A percentile compares a stretch with the other conserved stretches of the same genome.
Evolutionary conservation across 176 grass and related monocot genomes (phyloP).

Genomic region (Oropetium thomaeum): DNA sequence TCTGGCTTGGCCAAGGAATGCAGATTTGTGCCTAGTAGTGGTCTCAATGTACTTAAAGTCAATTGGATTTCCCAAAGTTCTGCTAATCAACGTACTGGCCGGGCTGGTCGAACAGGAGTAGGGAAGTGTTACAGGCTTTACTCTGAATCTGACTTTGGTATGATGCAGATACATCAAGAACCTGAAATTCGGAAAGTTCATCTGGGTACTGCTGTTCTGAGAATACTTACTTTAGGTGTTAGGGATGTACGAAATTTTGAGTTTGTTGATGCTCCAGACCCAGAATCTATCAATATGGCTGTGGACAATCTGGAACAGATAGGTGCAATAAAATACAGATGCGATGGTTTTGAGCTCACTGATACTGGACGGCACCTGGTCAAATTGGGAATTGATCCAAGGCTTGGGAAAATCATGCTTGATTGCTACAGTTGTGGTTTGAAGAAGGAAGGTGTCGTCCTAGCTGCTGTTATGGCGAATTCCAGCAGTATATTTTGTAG

Average conservation of each 20-base stretch:
- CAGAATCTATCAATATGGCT: constrained; percentile 64
- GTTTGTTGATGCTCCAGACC: constrained; percentile 89
- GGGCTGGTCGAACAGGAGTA: constrained; percentile 68
- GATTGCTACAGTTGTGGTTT: constrained; percentile 66
- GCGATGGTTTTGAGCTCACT: constrained; percentile 62
- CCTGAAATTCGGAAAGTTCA: constrained; percentile 95
- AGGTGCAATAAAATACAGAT: constrained; percentile 56
- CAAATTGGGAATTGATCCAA: constrained; percentile 85
- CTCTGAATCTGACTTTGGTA: constrained; percentile 69
- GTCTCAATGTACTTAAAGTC: constrained; percentile 83
- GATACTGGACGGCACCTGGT: constrained; percentile 58
- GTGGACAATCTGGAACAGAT: constrained; percentile 76
- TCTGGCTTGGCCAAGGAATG: constrained; percentile 86
- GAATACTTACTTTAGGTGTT: constrained; percentile 82
- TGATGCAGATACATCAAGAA: constrained; percentile 90
- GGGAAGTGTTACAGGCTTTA: constrained; percentile 97
- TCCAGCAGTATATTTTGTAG: constrained; percentile 97
- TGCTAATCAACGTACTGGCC: constrained; percentile 82
- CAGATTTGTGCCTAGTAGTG: constrained; percentile 67
- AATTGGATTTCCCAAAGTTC: constrained; percentile 83
- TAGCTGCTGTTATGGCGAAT: constrained; percentile 95
- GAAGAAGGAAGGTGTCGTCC: constrained; percentile 79
- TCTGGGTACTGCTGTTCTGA: constrained; percentile 77
- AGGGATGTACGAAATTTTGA: constrained; percentile 67
- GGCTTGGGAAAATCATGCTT: constrained; percentile 94